These are phyloP conservation scores for Carnegiea gigantea DNA, from an alignment of 179 eudicot species.

Conservation along the genomic window DNA sequence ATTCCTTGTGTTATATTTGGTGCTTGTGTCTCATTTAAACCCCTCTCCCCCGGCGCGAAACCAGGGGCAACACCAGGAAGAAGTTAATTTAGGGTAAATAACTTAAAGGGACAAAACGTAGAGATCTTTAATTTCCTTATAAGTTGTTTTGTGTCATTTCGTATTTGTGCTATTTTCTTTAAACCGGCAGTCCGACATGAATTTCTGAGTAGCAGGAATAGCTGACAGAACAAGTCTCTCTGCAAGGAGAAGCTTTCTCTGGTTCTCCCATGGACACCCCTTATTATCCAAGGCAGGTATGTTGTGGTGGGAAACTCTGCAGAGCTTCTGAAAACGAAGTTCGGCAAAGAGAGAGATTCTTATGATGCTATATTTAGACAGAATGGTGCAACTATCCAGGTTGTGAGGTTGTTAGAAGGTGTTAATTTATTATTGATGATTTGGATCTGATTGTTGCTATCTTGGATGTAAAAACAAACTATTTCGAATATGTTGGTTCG, in stretches of 20 bases:
- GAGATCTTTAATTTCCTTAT: background rate
- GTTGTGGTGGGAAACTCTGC: constrained; percentile 98
- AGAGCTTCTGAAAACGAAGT: constrained; percentile 84
- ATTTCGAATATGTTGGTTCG: constrained; percentile 76
- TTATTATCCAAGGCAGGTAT: constrained; percentile 77
- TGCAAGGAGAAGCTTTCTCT: constrained; percentile 93
- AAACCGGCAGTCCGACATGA: constrained; percentile 8
- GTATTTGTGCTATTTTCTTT: background rate
- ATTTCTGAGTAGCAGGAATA: constrained; percentile 49
- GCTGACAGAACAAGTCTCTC: constrained; percentile 74
- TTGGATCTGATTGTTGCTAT: constrained; percentile 4
- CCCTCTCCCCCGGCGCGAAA: too few relatives aligned
- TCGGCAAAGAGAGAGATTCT: constrained; percentile 87
- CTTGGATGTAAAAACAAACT: constrained; percentile 50
- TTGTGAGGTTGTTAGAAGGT: constrained; percentile 26
- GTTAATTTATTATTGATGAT: background rate
- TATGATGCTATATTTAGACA: constrained; percentile 82
- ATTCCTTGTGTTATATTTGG: background rate
- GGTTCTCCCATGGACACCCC: constrained; percentile 87
- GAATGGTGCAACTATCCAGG: constrained; percentile 97
- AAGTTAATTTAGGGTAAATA: background rate
- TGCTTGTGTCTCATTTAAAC: too few relatives aligned
- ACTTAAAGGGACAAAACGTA: background rate
- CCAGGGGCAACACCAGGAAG: too few relatives aligned
- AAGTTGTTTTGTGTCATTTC: constrained; percentile 7